Evolutionary conservation across 768 basidiomycete genomes (phyloP).

Genomic region (Tubosaeta brunneosetosa): DNA sequence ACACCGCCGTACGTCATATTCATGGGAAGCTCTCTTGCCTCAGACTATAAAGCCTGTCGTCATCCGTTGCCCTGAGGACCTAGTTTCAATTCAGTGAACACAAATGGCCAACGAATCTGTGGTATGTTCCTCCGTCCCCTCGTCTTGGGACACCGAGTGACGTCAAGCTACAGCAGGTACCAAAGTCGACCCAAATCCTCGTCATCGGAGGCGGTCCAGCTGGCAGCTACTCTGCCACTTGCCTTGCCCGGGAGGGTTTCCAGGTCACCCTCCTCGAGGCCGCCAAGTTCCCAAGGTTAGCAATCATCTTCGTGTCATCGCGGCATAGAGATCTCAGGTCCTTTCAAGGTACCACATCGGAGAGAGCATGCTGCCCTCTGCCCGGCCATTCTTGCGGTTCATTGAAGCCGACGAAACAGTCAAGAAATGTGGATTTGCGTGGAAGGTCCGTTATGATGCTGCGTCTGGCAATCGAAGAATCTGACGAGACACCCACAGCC

Average conservation of each 20-base stretch:
- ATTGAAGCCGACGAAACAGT: not conserved
- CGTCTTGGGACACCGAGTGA: not conserved
- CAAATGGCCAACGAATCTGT: not conserved
- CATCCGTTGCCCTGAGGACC: not conserved
- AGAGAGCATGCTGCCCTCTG: conserved; percentile 1
- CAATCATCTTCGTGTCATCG: not conserved
- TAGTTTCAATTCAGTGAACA: not conserved
- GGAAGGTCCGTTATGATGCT: not conserved
- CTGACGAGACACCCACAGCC: not conserved
- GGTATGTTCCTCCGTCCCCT: not conserved
- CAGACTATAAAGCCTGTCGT: not conserved
- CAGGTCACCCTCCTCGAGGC: conserved; percentile 1
- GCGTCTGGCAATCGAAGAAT: not conserved
- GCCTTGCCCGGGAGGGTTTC: not conserved
- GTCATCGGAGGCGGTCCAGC: conserved; percentile 1
- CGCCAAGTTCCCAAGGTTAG: not conserved
- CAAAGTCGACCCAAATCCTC: not conserved
- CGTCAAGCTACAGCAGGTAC: not conserved
- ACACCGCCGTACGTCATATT: not conserved
- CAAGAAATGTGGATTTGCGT: not conserved
- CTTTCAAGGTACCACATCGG: conserved; percentile 1
- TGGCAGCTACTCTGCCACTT: not conserved
- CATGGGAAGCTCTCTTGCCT: not conserved
- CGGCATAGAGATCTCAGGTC: not conserved
- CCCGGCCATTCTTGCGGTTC: not conserved